Percentiles rank a stretch among this genome's conserved stretches.
Conservation (phyloP, 257 asterid species). For the Solanum dulcamara region DNA sequence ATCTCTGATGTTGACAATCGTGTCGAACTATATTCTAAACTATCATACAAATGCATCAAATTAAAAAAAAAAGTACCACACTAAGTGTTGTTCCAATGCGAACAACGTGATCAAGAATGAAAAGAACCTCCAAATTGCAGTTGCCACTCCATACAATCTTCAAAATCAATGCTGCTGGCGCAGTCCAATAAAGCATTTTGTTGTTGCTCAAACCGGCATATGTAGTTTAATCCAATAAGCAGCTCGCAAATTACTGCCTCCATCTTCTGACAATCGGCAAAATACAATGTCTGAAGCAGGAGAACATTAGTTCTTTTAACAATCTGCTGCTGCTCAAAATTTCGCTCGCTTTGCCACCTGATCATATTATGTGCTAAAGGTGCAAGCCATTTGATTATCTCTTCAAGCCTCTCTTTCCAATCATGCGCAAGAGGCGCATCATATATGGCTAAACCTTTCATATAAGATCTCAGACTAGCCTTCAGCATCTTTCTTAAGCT, state of each 20-base stretch:
- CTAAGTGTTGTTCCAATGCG: background rate
- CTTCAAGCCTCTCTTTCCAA: slow-evolving; percentile 66
- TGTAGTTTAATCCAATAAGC: slow-evolving; percentile 72
- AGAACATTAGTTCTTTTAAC: slow-evolving; percentile 66
- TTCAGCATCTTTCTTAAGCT: slow-evolving; percentile 62
- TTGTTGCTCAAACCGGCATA: slow-evolving; percentile 88
- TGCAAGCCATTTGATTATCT: slow-evolving; percentile 53
- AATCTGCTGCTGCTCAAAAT: slow-evolving; percentile 81
- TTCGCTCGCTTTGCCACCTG: slow-evolving; percentile 89
- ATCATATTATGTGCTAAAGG: slow-evolving; percentile 91
- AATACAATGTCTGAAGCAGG: slow-evolving; percentile 71
- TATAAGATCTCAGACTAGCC: slow-evolving; percentile 41
- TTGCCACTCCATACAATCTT: slow-evolving; percentile 76
- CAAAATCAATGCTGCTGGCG: slow-evolving; percentile 76
- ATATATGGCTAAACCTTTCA: slow-evolving; percentile 52
- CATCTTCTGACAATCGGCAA: slow-evolving; percentile 62
- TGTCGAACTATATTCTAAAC: background rate
- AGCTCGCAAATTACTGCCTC: slow-evolving; percentile 72
- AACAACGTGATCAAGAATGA: slow-evolving; percentile 19
- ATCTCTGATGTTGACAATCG: background rate
- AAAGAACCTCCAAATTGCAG: slow-evolving; percentile 33
- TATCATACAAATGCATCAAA: background rate
- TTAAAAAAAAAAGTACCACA: background rate
- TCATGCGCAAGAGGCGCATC: slow-evolving; percentile 84
- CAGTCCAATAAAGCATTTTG: slow-evolving; percentile 86